Conservation (phyloP, 2,329 filamentous ascomycete species). For the Penicillium brevicompactum region DNA sequence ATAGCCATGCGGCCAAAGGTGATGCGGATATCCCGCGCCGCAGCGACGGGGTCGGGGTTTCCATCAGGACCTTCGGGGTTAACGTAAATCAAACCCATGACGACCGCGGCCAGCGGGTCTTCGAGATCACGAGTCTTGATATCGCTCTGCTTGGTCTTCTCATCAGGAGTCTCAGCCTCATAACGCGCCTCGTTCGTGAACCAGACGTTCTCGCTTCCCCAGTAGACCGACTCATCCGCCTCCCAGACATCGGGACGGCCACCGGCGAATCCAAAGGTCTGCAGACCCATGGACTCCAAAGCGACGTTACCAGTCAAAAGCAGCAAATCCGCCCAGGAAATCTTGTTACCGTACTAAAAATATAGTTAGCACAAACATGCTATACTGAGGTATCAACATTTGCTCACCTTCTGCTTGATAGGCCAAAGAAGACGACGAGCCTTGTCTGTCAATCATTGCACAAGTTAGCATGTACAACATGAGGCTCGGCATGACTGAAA, state of each 20-base stretch:
- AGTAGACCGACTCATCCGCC: slow-evolving; percentile 75
- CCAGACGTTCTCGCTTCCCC: slow-evolving; percentile 75
- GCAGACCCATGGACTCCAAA: slow-evolving; percentile 74
- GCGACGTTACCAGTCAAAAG: slow-evolving; percentile 75
- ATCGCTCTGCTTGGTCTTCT: slow-evolving; percentile 44
- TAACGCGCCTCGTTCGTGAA: slow-evolving; percentile 69
- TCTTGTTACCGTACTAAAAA: slow-evolving; percentile 69
- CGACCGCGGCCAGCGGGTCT: slow-evolving; percentile 66
- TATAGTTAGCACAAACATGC: not conserved
- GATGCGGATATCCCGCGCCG: slow-evolving; percentile 71
- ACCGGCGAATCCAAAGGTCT: slow-evolving; percentile 72
- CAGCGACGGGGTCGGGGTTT: slow-evolving; percentile 67
- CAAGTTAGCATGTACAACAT: not conserved
- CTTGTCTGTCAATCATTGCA: slow-evolving; percentile 58
- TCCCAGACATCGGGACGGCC: slow-evolving; percentile 74
- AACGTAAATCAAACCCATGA: slow-evolving; percentile 81
- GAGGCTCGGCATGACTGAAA: not conserved
- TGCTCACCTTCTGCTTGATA: slow-evolving; percentile 68
- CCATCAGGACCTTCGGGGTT: slow-evolving; percentile 79
- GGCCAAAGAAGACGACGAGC: slow-evolving; percentile 77
- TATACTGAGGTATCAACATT: not conserved
- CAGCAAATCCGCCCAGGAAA: slow-evolving; percentile 76
- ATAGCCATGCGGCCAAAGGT: slow-evolving; percentile 81
- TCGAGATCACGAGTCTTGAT: slow-evolving; percentile 67
- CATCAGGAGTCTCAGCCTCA: slow-evolving; percentile 47